Evolutionary conservation across 345 rosid species (phyloP), one percentile per base, ranked within the genome.

Genomic region (Pistacia vera): DNA sequence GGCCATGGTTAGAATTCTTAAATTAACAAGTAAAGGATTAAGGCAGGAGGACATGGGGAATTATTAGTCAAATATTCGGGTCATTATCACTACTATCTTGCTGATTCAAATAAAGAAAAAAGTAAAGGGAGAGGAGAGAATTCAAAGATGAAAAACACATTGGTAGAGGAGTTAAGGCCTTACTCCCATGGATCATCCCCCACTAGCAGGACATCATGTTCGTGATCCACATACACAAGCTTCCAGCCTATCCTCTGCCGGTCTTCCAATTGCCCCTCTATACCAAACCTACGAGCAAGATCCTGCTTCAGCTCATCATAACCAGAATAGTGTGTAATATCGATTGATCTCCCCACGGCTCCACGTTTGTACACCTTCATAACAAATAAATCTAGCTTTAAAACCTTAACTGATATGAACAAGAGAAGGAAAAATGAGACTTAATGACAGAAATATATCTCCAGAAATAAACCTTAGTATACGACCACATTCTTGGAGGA

Each of bases 101-200:
- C 33, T 52, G 60, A 0, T 30, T 1, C 8, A 5, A 51, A 54
- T 33, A 14, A 58, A 13, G 30, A 72, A 55, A 20, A 12, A 59
- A n/a, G 2, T 35, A 56, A 33, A n/a, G 38, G 17, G 16, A 28
- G 3, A 10, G 20, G 56, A 54, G 36, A 41, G 48, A 44, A 54
- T 4, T 63, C 20, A 64, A 36, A 65, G 46, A 73, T 13, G 7
- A 41, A 71, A 17, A 54, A 56, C 44, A 70, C 10, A 60, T 18
- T 4, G 63, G 28, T 62, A n/a, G 20, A 46, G 20, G 41, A 59
- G 52, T 33, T 59, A 11, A 51, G 71, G 58, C 66, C 94, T 88
- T 86, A 90, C 97, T 90, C 92, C 97, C 97, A 92, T 35, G 97
- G 94, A 75, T 91, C 97, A 74, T 91, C 97, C 63, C 97, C 97